Evolutionary conservation across 371 early-diverging fungal species (phyloP).

Genomic region (Saksenaea oblongispora): DNA sequence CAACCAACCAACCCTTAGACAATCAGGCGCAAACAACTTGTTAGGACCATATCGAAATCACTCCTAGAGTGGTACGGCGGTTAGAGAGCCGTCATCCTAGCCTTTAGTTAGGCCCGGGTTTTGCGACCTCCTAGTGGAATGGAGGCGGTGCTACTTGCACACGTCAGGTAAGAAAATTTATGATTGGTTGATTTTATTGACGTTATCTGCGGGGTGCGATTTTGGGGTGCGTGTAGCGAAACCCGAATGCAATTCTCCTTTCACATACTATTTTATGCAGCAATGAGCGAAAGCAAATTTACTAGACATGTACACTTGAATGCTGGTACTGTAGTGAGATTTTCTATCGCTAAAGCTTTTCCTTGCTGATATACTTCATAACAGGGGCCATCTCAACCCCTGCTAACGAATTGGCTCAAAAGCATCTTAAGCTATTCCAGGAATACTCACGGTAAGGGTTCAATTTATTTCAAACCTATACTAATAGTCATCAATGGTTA

Average conservation of each 20-base stretch:
- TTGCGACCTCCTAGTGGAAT: too few species aligned
- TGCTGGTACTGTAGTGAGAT: constrained; percentile 19
- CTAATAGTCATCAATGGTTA: constrained; percentile 9
- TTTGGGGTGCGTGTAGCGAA: too few species aligned
- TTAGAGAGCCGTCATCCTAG: too few species aligned
- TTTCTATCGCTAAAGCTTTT: not conserved
- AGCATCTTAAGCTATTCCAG: constrained; percentile 60
- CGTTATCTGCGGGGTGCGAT: too few species aligned
- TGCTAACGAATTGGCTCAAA: constrained; percentile 63
- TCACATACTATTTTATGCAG: constrained; percentile 11
- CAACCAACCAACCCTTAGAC: too few species aligned
- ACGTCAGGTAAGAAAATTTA: too few species aligned
- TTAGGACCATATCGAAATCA: too few species aligned
- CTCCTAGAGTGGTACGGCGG: too few species aligned
- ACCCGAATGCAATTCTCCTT: not conserved
- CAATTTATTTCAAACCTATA: not conserved
- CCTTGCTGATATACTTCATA: not conserved
- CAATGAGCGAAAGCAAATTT: constrained; percentile 42
- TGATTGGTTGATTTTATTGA: too few species aligned
- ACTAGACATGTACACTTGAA: constrained; percentile 34
- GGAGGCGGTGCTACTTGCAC: too few species aligned
- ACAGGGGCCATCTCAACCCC: constrained; percentile 47
- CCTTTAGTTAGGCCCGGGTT: too few species aligned
- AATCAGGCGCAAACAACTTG: too few species aligned
- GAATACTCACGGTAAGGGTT: constrained; percentile 59